phyloP scores from a whole-genome alignment of 108 stramenopile species.

The Nannochloropsis granulata region DNA sequence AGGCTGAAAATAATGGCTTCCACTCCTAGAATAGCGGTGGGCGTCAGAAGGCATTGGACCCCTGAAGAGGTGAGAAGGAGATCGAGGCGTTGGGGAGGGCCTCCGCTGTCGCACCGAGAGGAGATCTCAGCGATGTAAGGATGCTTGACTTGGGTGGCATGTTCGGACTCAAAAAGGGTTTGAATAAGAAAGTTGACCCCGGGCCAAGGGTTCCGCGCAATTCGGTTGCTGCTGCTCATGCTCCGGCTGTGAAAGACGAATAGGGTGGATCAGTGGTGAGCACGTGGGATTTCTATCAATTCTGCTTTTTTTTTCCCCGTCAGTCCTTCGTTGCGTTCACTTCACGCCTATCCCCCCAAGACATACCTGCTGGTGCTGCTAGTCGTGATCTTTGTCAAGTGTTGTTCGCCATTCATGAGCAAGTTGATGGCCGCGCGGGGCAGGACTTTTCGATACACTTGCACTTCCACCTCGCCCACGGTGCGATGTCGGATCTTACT shows the following conservation, averaged over 20 bases:
- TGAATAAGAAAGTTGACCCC: not conserved
- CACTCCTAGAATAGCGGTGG: not conserved
- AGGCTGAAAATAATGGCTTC: not conserved
- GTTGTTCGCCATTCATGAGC: not conserved
- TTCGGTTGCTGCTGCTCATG: not conserved
- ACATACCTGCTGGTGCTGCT: too few species aligned
- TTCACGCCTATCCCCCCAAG: too few species aligned
- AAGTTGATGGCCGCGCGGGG: not conserved
- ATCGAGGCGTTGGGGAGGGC: not conserved
- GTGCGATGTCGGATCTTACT: not conserved
- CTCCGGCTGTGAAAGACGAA: not conserved
- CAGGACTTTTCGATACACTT: not conserved
- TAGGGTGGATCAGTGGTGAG: not conserved
- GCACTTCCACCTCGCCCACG: not conserved
- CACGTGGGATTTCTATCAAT: too few species aligned
- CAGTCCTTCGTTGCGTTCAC: too few species aligned
- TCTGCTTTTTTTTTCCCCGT: too few species aligned
- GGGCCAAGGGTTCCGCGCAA: not conserved
- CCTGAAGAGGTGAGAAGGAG: not conserved
- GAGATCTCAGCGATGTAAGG: not conserved
- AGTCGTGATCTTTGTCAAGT: too few species aligned
- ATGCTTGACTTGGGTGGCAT: not conserved
- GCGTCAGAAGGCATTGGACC: not conserved
- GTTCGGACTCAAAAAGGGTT: not conserved
- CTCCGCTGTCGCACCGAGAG: not conserved